A percentile compares a stretch with the other conserved stretches of the same genome.
Conservation (phyloP, 306 rosid genomes). For the Erythrophleum fordii region DNA sequence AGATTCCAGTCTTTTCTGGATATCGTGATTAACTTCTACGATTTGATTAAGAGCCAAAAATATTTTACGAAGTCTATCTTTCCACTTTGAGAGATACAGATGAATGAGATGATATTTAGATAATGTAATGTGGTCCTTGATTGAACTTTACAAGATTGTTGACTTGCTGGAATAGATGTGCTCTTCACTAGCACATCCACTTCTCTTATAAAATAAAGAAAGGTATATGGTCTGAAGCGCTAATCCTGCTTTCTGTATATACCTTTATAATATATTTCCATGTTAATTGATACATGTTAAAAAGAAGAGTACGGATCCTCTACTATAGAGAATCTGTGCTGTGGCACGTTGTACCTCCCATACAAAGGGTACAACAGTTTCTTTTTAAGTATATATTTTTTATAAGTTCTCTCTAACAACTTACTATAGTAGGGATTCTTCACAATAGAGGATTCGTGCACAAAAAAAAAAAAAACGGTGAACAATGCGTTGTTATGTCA, state of each 20-base stretch:
- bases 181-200: neutral
- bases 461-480: too few relatives aligned
- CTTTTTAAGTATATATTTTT: too few relatives aligned
- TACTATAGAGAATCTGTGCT: too few relatives aligned
- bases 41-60: neutral
- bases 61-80: neutral
- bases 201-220: too few relatives aligned
- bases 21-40: neutral
- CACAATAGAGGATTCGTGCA: too few relatives aligned
- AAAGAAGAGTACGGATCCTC: too few relatives aligned
- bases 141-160: neutral
- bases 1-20: neutral
- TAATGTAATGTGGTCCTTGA: neutral
- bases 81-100: neutral
- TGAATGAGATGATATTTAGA: neutral
- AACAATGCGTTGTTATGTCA: constrained; percentile 34
- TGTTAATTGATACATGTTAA: constrained; percentile 32
- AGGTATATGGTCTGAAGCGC: neutral
- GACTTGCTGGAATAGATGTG: neutral
- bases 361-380: too few relatives aligned
- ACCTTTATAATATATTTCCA: constrained; percentile 21
- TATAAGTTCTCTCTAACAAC: too few relatives aligned
- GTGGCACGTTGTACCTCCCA: too few relatives aligned
- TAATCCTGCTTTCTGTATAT: neutral
- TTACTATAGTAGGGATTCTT: too few relatives aligned